Conservation (phyloP, 2,329 filamentous ascomycete genomes). For the Pseudocercospora vitis region DNA sequence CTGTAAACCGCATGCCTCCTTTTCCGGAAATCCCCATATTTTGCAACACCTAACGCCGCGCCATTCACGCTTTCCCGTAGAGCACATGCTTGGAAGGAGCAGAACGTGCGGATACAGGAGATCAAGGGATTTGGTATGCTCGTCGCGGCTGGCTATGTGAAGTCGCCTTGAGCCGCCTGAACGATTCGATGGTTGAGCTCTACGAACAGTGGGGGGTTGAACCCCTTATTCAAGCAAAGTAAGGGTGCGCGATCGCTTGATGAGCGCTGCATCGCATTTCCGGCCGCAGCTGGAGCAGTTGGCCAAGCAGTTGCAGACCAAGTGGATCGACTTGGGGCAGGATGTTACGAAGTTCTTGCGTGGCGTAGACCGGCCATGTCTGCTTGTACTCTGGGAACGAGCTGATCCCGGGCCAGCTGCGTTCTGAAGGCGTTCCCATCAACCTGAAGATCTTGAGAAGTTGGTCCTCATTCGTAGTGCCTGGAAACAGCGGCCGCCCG, state of each 20-base stretch:
- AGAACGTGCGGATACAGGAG: no score
- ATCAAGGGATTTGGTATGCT: constrained; percentile 23
- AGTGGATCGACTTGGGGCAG: constrained; percentile 56
- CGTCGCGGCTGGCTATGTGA: constrained; percentile 29
- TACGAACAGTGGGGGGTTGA: no score
- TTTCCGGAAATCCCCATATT: no score
- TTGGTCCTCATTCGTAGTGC: constrained; percentile 89
- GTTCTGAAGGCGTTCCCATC: constrained; percentile 79
- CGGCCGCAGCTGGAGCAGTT: constrained; percentile 82
- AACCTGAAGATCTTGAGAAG: constrained; percentile 89
- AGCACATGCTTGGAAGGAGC: no score
- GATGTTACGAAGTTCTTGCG: constrained; percentile 50
- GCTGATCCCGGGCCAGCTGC: constrained; percentile 86
- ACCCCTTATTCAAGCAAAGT: no score
- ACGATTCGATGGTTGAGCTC: constrained; percentile 20
- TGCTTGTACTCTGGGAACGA: constrained; percentile 92
- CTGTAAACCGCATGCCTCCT: no score
- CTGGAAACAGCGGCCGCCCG: constrained; percentile 85
- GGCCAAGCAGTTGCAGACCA: constrained; percentile 67
- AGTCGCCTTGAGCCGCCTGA: constrained; percentile 26
- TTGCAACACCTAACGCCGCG: no score
- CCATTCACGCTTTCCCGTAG: no score
- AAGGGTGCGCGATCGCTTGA: constrained; percentile 79
- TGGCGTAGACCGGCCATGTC: constrained; percentile 87
- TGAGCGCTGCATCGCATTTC: constrained; percentile 86